A percentile compares a stretch with the other conserved stretches of the same genome.
These are phyloP conservation scores for Ascochyta lentis DNA, from an alignment of 2,329 filamentous ascomycete genomes.

Conservation along the genomic window DNA sequence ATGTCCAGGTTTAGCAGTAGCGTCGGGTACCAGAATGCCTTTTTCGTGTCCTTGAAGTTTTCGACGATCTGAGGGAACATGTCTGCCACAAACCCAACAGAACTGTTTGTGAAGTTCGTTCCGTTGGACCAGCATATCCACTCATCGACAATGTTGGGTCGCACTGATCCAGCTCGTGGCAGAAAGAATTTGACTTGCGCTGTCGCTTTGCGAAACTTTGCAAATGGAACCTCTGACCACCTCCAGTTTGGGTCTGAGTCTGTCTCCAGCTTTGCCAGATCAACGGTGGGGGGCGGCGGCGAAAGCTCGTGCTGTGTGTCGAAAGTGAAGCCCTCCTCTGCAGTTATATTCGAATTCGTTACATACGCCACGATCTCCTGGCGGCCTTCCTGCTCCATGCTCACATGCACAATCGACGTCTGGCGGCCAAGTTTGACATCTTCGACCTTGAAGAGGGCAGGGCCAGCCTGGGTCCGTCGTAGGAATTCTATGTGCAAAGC, in stretches of 20 bases:
- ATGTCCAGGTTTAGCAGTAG: constrained; percentile 76
- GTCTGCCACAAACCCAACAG: constrained; percentile 71
- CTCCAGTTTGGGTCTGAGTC: constrained; percentile 59
- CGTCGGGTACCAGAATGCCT: constrained; percentile 76
- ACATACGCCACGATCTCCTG: constrained; percentile 70
- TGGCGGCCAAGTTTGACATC: constrained; percentile 71
- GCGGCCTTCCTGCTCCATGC: constrained; percentile 62
- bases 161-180: constrained; percentile 55
- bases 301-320: constrained; percentile 61
- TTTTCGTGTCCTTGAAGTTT: constrained; percentile 42
- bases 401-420: constrained; percentile 68
- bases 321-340: constrained; percentile 65
- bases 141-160: constrained; percentile 61
- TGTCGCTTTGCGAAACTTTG: constrained; percentile 58
- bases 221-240: constrained; percentile 53
- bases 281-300: constrained; percentile 53
- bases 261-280: constrained; percentile 51
- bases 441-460: constrained; percentile 63
- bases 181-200: constrained; percentile 61
- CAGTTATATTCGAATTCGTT: constrained; percentile 67
- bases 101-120: constrained; percentile 68
- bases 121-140: constrained; percentile 70
- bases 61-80: constrained; percentile 73
- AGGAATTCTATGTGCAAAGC: constrained; percentile 71
- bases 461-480: constrained; percentile 66